Base-by-base conservation (phyloP, 352 stramenopile genomes). In the Elongisporangium prolatum region DNA sequence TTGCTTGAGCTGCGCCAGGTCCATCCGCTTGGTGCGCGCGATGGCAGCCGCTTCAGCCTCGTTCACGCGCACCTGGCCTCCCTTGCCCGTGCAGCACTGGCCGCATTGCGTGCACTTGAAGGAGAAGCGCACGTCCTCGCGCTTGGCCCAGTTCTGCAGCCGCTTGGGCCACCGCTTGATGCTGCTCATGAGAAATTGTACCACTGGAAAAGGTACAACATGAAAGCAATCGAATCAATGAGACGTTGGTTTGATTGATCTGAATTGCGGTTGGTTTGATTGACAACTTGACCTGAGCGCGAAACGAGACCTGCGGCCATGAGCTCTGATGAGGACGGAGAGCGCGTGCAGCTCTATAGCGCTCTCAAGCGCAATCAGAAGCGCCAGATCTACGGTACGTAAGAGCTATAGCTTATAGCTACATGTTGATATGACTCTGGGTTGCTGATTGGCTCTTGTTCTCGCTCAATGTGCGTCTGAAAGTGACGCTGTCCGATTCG, bases 101-200 rank as follows among this genome's bases (percentile, higher is more conserved):
- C 80, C 84, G 57, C 84, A 93, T 9, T 71, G 69, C 24, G 80
- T 91, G 64, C 84, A 93, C 22, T 71, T 74, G 65, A 93, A 93
- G 14, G 67, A 65, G 38, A 91, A 74, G 48, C 52, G 54, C 16
- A 76, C 76, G 18, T 80, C 73, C 10, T 71, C 55, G 0, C 77
- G 55, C 25, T 38, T 56, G 7, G 21, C 18, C 76, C 74, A 82
- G 52, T 55, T 77, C 61, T 72, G 74, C 52, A 86, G 48, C 14
- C 51, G 22, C 21, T 44, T 44, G 34, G 34, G 34, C 34, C 34
- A 44, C 34, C 34, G 34, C 34, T 44, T 44, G 10, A 44, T 44
- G 34, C 28, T 38, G 28, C 34, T 44, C 34, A 44, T 17, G 34
- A 7, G 34, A 13, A 14, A 16, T 5, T 44, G 34, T 44, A 44